Conservation (phyloP, 2,329 filamentous ascomycete species). For the Monosporascus sp. region DNA sequence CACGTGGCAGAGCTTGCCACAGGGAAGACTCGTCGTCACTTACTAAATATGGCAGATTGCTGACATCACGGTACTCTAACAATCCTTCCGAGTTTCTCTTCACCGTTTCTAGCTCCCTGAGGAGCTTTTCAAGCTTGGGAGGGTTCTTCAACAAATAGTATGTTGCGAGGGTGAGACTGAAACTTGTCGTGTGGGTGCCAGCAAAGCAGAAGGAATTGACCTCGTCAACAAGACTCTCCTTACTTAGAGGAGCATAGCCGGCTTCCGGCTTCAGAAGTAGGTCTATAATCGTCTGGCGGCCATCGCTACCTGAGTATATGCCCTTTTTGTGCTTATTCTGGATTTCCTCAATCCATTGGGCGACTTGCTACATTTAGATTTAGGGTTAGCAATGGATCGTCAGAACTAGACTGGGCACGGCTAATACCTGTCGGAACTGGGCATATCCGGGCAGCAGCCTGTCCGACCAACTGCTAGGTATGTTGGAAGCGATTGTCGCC, state of each 20-base stretch:
- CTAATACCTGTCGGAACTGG: not conserved
- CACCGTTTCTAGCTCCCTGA: slow-evolving; percentile 3
- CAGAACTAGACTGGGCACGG: not conserved
- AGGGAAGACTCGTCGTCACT: not conserved
- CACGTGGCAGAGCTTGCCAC: too few relatives aligned
- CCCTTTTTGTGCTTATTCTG: slow-evolving; percentile 1
- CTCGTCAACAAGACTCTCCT: slow-evolving; percentile 7
- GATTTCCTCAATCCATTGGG: not conserved
- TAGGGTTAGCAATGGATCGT: not conserved
- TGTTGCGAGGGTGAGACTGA: slow-evolving; percentile 5
- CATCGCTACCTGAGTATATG: not conserved
- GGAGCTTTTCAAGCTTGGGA: slow-evolving; percentile 5
- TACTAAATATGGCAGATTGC: slow-evolving; percentile 8
- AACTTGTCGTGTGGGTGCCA: slow-evolving; percentile 9
- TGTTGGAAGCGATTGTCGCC: not conserved
- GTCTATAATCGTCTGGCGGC: slow-evolving; percentile 1
- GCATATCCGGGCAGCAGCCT: not conserved
- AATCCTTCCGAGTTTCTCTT: slow-evolving; percentile 4
- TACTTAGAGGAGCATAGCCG: slow-evolving; percentile 1
- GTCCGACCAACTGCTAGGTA: not conserved
- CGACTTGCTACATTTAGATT: not conserved
- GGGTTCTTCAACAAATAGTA: slow-evolving; percentile 9
- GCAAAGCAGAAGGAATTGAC: slow-evolving; percentile 8
- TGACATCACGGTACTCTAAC: slow-evolving; percentile 5
- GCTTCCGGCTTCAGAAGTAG: not conserved